Evolutionary conservation across 495 filamentous ascomycete genomes (phyloP), one percentile per base, ranked within the genome.

Genomic region (Annulohypoxylon moriforme): DNA sequence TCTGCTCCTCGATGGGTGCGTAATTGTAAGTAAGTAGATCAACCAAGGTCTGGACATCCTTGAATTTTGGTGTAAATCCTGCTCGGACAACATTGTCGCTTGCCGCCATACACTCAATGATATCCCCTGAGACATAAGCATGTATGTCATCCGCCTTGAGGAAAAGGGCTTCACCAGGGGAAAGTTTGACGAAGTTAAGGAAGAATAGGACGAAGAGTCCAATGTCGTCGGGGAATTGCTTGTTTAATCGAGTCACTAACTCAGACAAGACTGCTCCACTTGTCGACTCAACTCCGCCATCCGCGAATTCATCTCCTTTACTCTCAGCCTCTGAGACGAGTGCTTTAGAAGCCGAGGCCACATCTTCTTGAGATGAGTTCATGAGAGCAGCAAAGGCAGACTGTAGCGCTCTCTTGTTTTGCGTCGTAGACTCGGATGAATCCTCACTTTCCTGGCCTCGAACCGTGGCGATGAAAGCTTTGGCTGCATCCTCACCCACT

Each of bases 21-120:
- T 96, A 98, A 57, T 86, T 89, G 83, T 99, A 99, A 0, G 96
- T 98, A 60, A 99, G 83, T 92, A 97, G 97, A 67, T 85, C 83
- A 36, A 94, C 92, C n/a, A 99, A 86, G 2, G 93, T 98, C 50
- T 89, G 85, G 49, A 97, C 93, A 73, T 99, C 96, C 83, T 98
- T 97, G 87, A 95, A 98, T 80, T 99, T 99, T 9, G 96, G 96
- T 0, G 96, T 99, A 78, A 99, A 94, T 18, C 96, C 96, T 1
- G 96, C 96, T 33, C 96, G 94, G 20, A 99, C 94, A 6, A 99
- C 96, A 69, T 99, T 99, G 83, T 99, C 96, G 34, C 93, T 96
- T 20, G 93, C 91, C 1, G 96, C 96, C 96, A 99, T 99, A 85
- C 96, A 98, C 81, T 99, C 96, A 73, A 99, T 94, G 73, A 99